Evolutionary conservation across 108 stramenopile genomes (phyloP), one percentile per base, ranked within the genome.

Genomic region (Aurantiochytrium sp.): DNA sequence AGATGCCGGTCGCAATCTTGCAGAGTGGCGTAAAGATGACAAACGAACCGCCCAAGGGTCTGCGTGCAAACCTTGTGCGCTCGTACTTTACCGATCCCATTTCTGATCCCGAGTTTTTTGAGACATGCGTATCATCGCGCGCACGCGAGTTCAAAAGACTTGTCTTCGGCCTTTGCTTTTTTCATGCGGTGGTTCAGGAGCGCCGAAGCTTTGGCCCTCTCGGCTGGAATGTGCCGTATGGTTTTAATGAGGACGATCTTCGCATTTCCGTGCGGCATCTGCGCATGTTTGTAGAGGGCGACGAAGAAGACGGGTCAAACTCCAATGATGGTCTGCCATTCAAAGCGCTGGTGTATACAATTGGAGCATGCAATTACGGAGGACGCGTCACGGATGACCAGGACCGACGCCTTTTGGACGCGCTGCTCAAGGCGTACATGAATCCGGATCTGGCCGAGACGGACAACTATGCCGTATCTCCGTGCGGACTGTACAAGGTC

Each of bases 151-250:
- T 95, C 93, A 93, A 94, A 89, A 93, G 92, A 90, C 91, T 95
- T 44, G 89, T 95, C 18, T 95, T 94, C 44, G 94, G 94, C n/a
- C 91, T 95, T 5, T 93, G 93, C 51, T 95, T 95, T 88, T 94
- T 95, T 76, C 95, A 95, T 76, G 95, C 95, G 16, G 59, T 87
- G 42, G 92, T 93, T 6, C 90, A 92, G 44, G 95, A 95, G 60
- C 88, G 95, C 28, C 72, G 90, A 25, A 93, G 92, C 59, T 95
- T 92, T 60, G 95, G 95, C 2, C 93, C 95, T 25, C 92, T 95
- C 14, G 95, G 95, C 8, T 95, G 95, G 95, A 95, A 95, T 88
- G 93, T 94, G 21, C 93, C 94, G 89, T 95, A 95, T 88, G 93
- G 93, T 4, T 95, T 95, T 88, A 91, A 90, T 57, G 93, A 92